Percentiles rank a stretch among this genome's conserved stretches.
These are phyloP conservation scores for Magnaporthiopsis poae DNA, from an alignment of 2,329 filamentous ascomycete species.

Conservation along the genomic window DNA sequence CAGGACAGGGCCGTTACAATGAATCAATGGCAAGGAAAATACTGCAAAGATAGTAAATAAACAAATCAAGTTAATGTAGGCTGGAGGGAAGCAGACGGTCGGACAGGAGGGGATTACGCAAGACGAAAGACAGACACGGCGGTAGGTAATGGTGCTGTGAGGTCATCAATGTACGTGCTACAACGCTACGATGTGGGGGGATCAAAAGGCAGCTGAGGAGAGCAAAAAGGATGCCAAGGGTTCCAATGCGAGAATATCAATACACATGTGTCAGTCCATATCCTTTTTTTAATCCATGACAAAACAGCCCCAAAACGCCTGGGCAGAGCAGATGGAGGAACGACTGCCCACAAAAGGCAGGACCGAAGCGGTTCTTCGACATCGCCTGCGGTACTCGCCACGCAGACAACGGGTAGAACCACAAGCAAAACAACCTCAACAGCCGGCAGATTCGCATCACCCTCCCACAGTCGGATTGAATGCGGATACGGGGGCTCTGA, in stretches of 20 bases:
- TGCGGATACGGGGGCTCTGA: not conserved
- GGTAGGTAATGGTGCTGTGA: not conserved
- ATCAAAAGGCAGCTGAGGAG: not conserved
- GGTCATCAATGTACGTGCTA: constrained; percentile 4
- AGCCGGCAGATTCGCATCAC: not conserved
- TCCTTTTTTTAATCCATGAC: not conserved
- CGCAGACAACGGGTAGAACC: not conserved
- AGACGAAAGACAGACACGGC: not conserved
- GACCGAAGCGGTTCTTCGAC: not conserved
- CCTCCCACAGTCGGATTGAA: not conserved
- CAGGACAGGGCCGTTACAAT: not conserved
- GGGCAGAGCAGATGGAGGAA: not conserved
- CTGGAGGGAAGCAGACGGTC: not conserved
- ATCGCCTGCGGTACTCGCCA: not conserved
- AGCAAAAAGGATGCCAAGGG: not conserved
- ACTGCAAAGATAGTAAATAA: not conserved
- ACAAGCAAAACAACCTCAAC: not conserved
- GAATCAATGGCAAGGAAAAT: not conserved
- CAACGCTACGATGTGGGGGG: constrained; percentile 2
- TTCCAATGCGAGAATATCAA: not conserved
- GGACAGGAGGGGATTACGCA: not conserved
- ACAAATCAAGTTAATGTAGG: not conserved
- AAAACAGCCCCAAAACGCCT: not conserved
- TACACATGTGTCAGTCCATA: not conserved
- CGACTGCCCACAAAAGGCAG: not conserved